Evolutionary conservation across 2,329 filamentous ascomycete genomes (phyloP), one percentile per base, ranked within the genome.

Genomic region (Fusarium sambucinum): DNA sequence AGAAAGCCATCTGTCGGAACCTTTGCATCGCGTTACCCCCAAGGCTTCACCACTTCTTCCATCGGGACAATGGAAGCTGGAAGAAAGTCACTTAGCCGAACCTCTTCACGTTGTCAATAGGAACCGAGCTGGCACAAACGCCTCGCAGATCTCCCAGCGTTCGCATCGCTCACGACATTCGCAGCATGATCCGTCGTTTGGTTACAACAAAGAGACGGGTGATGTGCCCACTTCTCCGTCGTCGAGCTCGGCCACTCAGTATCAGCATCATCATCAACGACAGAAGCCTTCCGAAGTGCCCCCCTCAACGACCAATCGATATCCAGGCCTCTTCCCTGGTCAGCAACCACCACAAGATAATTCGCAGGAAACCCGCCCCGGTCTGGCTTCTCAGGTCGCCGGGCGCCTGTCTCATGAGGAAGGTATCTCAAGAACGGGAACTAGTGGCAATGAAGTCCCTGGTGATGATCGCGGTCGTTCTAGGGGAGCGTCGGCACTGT

Each of bases 1-100:
- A 65, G 85, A 87, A 75, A 88, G 86, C 12, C 81, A 85, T 59
- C 77, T 88, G 35, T 76, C 81, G 2, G 81, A 85, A 64, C 86
- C 86, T 27, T 78, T 87, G 19, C 77, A 80, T 53, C 58, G 65
- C 5, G 72, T 70, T 19, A 68, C 68, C 27, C 68, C 63, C 14
- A 70, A 61, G 21, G 38, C 80, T 5, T 79, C 80, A 19, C 78
- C 74, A 19, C 77, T 83, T 12, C 79, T 80, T 16, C 80, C 80
- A 2, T 74, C 77, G 17, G 81, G 80, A 0, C 77, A 78, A 19
- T 88, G 86, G 85, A 85, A 82, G 51, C 74, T 85, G 7, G 81
- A 87, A 69, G 85, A 87, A 71, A 87, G 86, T 17, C 80, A 85
- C 55, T 77, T 88, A 17, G 76, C 81, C 1, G 81, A 85, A 63